Evolutionary conservation across 345 rosid genomes (phyloP).

Genomic region (thale cress (Arabidopsis thaliana)): TAIR10.1 NC_003075.7:17841501-17842000

Average conservation of each 20-base stretch:
- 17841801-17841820: neutral
- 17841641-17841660: neutral
- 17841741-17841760: neutral
- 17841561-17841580: slow-evolving; percentile 6
- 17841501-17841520: neutral
- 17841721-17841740: no score
- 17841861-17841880: neutral
- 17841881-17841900: neutral
- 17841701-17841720: no score
- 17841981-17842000: no score
- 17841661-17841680: neutral
- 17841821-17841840: no score
- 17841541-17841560: neutral
- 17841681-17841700: no score
- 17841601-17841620: neutral
- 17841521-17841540: neutral
- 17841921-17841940: no score
- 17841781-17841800: neutral
- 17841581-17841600: neutral
- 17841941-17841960: no score
- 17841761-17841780: neutral
- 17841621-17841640: neutral
- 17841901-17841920: no score
- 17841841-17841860: no score
- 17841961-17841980: no score